These are phyloP conservation scores for Boletus sp. DNA, from an alignment of 768 basidiomycete genomes.

Conservation along the genomic window DNA sequence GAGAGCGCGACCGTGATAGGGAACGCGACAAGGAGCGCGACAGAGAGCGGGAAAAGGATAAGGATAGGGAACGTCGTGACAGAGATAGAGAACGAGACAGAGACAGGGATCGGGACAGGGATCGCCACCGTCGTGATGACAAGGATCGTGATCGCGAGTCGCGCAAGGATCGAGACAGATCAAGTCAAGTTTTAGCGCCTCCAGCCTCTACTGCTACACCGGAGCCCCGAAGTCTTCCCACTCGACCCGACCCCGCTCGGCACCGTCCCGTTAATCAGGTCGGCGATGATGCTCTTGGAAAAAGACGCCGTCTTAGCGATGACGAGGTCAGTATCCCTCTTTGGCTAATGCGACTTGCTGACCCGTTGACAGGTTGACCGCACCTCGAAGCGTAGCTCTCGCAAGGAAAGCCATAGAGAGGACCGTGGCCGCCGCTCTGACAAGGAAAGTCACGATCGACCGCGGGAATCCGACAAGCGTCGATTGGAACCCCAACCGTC, in stretches of 20 bases:
- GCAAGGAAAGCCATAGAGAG: conserved; percentile 75
- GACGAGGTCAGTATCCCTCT: conserved; percentile 59
- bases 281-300: conserved; percentile 66
- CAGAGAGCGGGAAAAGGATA: conserved; percentile 37
- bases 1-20: conserved; percentile 46
- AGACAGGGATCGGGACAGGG: conserved; percentile 40
- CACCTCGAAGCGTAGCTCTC: conserved; percentile 74
- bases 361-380: conserved; percentile 56
- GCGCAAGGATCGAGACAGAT: conserved; percentile 58
- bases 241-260: conserved; percentile 56
- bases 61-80: conserved; percentile 38
- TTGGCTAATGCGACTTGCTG: conserved; percentile 5
- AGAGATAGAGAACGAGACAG: conserved; percentile 49
- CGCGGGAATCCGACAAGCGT: conserved; percentile 65
- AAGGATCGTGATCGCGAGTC: conserved; percentile 63
- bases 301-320: conserved; percentile 63
- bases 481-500: conserved; percentile 57
- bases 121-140: conserved; percentile 54
- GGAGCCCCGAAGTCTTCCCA: conserved; percentile 57
- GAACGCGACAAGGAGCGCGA: conserved; percentile 43
- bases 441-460: conserved; percentile 65
- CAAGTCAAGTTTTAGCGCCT: conserved; percentile 33
- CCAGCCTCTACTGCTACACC: conserved; percentile 27
- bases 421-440: conserved; percentile 68
- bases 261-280: conserved; percentile 45